phyloP scores from a whole-genome alignment of 2,329 filamentous ascomycete genomes.

The Penicillium psychrosexuale region DNA sequence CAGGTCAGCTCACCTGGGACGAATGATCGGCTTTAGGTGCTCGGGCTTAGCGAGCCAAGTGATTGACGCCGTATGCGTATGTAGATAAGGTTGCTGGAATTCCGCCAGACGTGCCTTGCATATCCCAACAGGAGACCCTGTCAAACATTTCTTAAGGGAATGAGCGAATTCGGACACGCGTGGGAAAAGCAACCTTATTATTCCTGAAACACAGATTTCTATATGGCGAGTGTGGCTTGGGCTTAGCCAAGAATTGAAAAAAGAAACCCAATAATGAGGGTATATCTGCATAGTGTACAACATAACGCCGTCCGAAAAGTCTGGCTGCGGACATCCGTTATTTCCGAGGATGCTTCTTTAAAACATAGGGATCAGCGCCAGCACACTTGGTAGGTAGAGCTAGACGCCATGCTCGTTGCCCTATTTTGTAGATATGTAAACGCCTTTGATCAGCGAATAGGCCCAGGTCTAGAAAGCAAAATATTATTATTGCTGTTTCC shows the following conservation, averaged over 20 bases:
- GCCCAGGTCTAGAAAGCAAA: neutral
- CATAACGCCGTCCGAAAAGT: slow-evolving; percentile 8
- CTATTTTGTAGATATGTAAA: neutral
- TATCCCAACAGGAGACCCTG: slow-evolving; percentile 14
- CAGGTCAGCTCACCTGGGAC: slow-evolving; percentile 4
- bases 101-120: slow-evolving; percentile 23
- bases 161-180: slow-evolving; percentile 10
- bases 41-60: neutral
- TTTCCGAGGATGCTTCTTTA: neutral
- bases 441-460: neutral
- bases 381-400: neutral
- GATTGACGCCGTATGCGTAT: slow-evolving; percentile 14
- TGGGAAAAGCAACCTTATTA: slow-evolving; percentile 19
- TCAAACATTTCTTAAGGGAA: slow-evolving; percentile 18
- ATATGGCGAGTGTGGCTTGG: slow-evolving; percentile 23
- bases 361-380: neutral
- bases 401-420: neutral
- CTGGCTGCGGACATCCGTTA: neutral
- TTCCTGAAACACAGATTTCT: slow-evolving; percentile 20
- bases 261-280: neutral
- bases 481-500: slow-evolving; percentile 5
- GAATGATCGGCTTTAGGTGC: neutral
- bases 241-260: neutral
- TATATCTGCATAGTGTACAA: slow-evolving; percentile 12
- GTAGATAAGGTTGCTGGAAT: slow-evolving; percentile 23